Percentiles rank a stretch among this genome's conserved stretches.
These are phyloP conservation scores for Eurotiales sp. DNA, from an alignment of 2,329 filamentous ascomycete genomes.

Conservation along the genomic window DNA sequence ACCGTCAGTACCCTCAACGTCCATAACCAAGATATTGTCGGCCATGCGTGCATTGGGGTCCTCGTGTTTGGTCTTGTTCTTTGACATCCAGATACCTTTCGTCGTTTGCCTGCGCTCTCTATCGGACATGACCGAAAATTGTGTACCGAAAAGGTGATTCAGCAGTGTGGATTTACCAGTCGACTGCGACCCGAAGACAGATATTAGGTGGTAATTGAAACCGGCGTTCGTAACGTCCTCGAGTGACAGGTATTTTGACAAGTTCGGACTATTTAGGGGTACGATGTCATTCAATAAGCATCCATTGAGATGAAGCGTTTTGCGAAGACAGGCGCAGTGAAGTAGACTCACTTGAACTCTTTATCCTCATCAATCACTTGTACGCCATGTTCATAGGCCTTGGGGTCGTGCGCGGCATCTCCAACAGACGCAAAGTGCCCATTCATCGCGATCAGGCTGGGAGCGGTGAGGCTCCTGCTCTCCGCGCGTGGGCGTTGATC, in stretches of 20 bases:
- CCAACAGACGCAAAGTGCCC: constrained; percentile 45
- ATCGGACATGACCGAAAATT: constrained; percentile 98
- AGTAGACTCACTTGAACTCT: constrained; percentile 76
- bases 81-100: constrained; percentile 99
- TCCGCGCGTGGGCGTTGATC: constrained; percentile 17
- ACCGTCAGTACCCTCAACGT: constrained; percentile 96
- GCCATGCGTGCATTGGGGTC: constrained; percentile 65
- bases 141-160: constrained; percentile 91
- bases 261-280: constrained; percentile 58
- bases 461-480: constrained; percentile 29
- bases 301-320: neutral
- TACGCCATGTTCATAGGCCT: constrained; percentile 79
- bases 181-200: constrained; percentile 97
- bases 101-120: constrained; percentile 91
- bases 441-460: constrained; percentile 40
- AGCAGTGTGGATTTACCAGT: constrained; percentile 97
- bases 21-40: constrained; percentile 98
- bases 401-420: constrained; percentile 31
- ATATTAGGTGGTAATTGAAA: constrained; percentile 99
- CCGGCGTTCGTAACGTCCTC: constrained; percentile 81
- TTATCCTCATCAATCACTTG: constrained; percentile 97
- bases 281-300: neutral
- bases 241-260: constrained; percentile 76
- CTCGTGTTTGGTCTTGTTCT: constrained; percentile 67
- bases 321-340: neutral